These are phyloP conservation scores for Immersiella caudata DNA, from an alignment of 495 filamentous ascomycete genomes.

Conservation along the genomic window DNA sequence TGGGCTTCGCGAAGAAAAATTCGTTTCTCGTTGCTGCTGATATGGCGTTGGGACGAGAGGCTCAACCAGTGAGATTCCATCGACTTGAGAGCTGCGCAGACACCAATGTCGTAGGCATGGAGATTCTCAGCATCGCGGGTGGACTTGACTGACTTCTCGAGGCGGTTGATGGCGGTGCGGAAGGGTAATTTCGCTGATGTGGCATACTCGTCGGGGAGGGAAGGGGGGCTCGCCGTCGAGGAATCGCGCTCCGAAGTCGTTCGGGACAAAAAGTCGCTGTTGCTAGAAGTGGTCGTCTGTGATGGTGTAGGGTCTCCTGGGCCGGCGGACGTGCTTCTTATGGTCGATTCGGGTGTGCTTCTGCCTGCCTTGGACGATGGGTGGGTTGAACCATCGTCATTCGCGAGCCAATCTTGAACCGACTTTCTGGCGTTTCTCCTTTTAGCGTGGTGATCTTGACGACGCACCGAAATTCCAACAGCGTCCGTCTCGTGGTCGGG, in stretches of 20 bases:
- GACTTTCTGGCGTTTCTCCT: not conserved
- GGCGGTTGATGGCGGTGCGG: not conserved
- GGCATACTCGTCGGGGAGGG: not conserved
- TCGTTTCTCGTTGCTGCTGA: slow-evolving; percentile 27
- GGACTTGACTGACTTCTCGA: slow-evolving; percentile 9
- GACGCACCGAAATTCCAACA: no score
- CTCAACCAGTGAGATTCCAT: slow-evolving; percentile 15
- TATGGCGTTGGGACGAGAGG: slow-evolving; percentile 1
- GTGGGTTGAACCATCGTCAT: not conserved
- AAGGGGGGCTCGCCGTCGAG: not conserved
- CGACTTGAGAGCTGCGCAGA: slow-evolving; percentile 20
- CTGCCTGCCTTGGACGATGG: not conserved
- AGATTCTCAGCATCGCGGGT: slow-evolving; percentile 18
- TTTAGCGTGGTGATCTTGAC: no score
- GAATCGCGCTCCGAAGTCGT: not conserved
- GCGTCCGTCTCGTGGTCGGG: no score
- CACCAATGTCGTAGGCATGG: slow-evolving; percentile 28
- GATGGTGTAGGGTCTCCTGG: not conserved
- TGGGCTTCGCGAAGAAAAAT: slow-evolving; percentile 27
- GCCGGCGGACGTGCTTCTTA: not conserved
- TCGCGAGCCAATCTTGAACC: slow-evolving; percentile 9
- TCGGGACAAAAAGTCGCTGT: not conserved
- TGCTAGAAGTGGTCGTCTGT: not conserved
- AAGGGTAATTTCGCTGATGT: not conserved
- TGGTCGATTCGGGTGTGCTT: not conserved